Evolutionary conservation across 352 stramenopile genomes (phyloP), one percentile per base, ranked within the genome.

Genomic region (Phytophthora lateralis): DNA sequence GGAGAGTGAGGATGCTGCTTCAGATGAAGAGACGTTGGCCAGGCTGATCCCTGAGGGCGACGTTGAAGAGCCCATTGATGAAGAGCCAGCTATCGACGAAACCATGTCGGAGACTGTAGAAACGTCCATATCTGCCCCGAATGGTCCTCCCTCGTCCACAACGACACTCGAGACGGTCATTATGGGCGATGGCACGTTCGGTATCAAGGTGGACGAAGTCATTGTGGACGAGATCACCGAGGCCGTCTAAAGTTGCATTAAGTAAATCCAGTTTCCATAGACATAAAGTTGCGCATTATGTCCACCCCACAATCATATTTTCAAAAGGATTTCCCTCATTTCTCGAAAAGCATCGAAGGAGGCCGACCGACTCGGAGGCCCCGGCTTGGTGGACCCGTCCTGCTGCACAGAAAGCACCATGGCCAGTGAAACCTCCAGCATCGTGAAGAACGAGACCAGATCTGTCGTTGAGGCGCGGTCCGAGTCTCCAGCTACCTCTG

Each of bases 141-240:
- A 3, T 60, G 37, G 29, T 43, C 32, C 44, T 32, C 34, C 39
- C 0, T 52, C 37, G 20, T 75, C 55, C 26, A 63, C 41, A 3
- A 75, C 64, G 37, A 63, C 66, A 45, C 57, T 75, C 10, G 69
- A 83, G 45, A 80, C 68, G 15, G 65, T 83, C 15, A 51, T 78
- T 21, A 57, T 73, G 10, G 62, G 55, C 6, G 67, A 79, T 38
- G 64, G 47, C 24, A 79, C 71, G 21, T 69, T 78, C 45, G 73
- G 71, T 17, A 71, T 80, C 59, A 85, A 75, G 52, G 74, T 78
- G 49, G 76, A 82, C 42, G 69, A 72, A 26, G 73, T 86, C 38
- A 71, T 88, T 11, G 50, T 85, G 24, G 78, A 88, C 41, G 78
- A 88, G 55, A 85, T 88, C 57, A 83, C 64, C 0, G 78, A 88